Evolutionary conservation across 768 basidiomycete species (phyloP), one percentile per base, ranked within the genome.

Genomic region (Amyloporia xantha): DNA sequence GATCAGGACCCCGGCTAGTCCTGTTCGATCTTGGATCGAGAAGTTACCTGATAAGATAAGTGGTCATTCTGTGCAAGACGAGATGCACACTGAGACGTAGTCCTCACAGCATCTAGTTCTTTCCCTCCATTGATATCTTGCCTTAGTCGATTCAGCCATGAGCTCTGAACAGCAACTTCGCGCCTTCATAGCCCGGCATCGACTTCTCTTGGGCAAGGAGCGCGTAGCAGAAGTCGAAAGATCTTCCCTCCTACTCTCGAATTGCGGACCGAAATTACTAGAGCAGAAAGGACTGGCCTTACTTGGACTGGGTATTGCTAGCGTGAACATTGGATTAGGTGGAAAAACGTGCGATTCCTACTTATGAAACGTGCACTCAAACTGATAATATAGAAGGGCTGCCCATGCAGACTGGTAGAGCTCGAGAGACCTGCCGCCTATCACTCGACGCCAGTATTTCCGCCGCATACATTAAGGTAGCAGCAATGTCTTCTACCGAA

Each of bases 271-370:
- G 1, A 88, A 82, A 54, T 71, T 93, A 7, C 74, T 98, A n/a
- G 91, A 95, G 63, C 83, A 87, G 55, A 84, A 86, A 49, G 94
- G 94, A 2, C 71, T 98, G 9, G 84, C 90, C 0, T 64, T 96
- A 1, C 77, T 77, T 24, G 84, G 84, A 39, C 71, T 97, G 4
- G 81, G 87, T 1, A 68, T 91, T 1, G 73, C 78, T 1, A 73
- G 76, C 21, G 73, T 92, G n/a, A 82, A 77, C 44, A 76, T 96
- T 15, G 95, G 94, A 2, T 75, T 97, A 3, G 94, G 92, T 23
- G 94, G 93, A 23, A 94, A 93, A 71, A 93, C 83, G 92, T 95
- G 64, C 62, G 66, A 23, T 28, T 19, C 12, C 7, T 55, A 39
- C 37, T 21, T 33, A 17, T 6, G 9, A 12, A 26, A 15, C 15